Evolutionary conservation across 176 grass and related monocot genomes (phyloP).

Genomic region (Oryza longistaminata): DNA sequence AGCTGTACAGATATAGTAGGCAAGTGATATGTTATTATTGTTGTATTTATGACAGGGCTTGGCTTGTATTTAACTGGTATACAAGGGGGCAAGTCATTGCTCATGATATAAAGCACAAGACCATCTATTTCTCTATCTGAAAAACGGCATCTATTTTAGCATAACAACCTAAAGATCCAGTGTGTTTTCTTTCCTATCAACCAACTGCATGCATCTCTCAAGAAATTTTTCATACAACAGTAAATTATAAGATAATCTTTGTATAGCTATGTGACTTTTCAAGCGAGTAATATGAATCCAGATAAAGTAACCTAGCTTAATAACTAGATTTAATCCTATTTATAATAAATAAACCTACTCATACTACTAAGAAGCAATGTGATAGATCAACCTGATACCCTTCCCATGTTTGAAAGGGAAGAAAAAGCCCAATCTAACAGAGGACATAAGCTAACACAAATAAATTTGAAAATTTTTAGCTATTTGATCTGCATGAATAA

Average conservation of each 20-base stretch:
- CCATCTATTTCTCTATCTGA: background rate
- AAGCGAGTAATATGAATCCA: background rate
- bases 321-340: background rate
- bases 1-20: background rate
- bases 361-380: background rate
- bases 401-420: background rate
- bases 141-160: background rate
- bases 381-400: background rate
- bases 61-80: background rate
- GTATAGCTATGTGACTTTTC: background rate
- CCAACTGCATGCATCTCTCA: background rate
- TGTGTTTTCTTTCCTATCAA: background rate
- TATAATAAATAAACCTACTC: background rate
- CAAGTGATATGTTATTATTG: background rate
- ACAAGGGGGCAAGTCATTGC: background rate
- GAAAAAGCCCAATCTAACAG: no score
- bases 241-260: background rate
- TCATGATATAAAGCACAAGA: background rate
- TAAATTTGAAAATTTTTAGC: background rate
- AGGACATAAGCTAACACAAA: constrained; percentile 4
- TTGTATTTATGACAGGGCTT: background rate
- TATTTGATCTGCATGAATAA: background rate
- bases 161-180: background rate
- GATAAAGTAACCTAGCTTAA: background rate
- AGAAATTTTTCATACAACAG: background rate